Evolutionary conservation across 1,284 basidiomycete genomes (phyloP), one percentile per base, ranked within the genome.

Genomic region (Irpex sp.): DNA sequence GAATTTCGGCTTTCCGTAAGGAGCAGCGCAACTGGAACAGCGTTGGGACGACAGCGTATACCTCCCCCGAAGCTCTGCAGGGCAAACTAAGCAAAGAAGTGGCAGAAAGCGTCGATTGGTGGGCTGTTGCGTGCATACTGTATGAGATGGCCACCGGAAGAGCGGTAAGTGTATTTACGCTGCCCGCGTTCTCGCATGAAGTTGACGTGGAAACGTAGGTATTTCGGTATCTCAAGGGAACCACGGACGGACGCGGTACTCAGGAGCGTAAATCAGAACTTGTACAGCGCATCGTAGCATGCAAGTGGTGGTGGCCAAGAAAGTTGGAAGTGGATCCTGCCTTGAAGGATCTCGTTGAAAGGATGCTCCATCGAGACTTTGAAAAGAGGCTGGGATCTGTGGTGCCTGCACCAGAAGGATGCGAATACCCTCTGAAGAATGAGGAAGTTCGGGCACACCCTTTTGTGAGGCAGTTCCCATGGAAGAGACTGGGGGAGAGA

Each of bases 111-210:
- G 80, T 91, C 43, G 92, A 94, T 72, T 92, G 92, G 79, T 94
- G 90, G 87, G 82, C 86, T 47, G 83, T 83, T 47, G 93, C 90
- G 1, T 80, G 90, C 31, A 85, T 89, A 62, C 76, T 94, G 63
- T 94, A 85, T 68, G 90, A 94, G 66, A 88, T 94, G 83, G 76
- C 87, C 1, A 87, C 87, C 50, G 82, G 83, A 46, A 78, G 79
- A 63, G 70, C 88, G 64, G 84, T 80, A 66, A 65, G 81, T 75
- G 21, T 43, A 43, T 43, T 43, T 4, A 26, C 17, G 8, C 19
- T 35, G 2, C 35, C 17, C 35, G 56, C 4, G 54, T 46, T 17
- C 35, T 36, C 6, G 19, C 26, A 8, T 49, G 37, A 13, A 31
- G 9, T 35, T 31, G 7, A 36, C 36, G 15, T 35, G 7, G 31